Evolutionary conservation across 331 rosid species (phyloP).

Genomic region (Arachis monticola): DNA sequence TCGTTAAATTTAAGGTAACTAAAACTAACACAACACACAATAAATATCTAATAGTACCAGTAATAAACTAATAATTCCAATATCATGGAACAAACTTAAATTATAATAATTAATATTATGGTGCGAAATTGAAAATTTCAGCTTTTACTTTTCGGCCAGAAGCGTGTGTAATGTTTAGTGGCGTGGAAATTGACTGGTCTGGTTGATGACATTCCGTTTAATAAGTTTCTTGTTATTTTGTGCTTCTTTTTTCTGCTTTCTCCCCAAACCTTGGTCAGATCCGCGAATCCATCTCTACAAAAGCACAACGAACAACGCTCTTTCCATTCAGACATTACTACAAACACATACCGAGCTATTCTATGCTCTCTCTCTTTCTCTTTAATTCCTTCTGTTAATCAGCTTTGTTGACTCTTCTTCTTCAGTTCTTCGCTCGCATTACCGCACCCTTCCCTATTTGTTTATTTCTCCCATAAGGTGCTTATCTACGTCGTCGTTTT

Average conservation of each 20-base stretch:
- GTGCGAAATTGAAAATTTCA: slow-evolving; percentile 3
- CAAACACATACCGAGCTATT: slow-evolving; percentile 8
- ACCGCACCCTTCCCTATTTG: slow-evolving; percentile 2
- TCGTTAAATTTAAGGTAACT: slow-evolving; percentile 29
- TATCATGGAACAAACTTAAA: background rate
- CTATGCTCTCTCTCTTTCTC: background rate
- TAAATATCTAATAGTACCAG: no score
- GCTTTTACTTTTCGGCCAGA: background rate
- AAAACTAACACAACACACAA: no score
- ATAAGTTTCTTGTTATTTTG: background rate
- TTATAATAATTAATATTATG: background rate
- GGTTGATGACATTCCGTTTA: slow-evolving; percentile 43
- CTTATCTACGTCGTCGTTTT: slow-evolving; percentile 26
- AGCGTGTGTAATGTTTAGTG: background rate
- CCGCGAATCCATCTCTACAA: slow-evolving; percentile 34
- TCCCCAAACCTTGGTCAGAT: background rate
- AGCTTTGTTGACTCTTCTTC: slow-evolving; percentile 4
- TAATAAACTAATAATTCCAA: no score
- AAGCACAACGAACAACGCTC: slow-evolving; percentile 8
- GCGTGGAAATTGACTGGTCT: slow-evolving; percentile 39
- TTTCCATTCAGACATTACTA: background rate
- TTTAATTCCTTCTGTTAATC: background rate
- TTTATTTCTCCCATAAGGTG: slow-evolving; percentile 25
- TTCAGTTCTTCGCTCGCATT: slow-evolving; percentile 23
- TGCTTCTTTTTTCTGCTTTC: background rate